Evolutionary conservation across 1,284 basidiomycete species (phyloP).

Genomic region (Malassezia equina): DNA sequence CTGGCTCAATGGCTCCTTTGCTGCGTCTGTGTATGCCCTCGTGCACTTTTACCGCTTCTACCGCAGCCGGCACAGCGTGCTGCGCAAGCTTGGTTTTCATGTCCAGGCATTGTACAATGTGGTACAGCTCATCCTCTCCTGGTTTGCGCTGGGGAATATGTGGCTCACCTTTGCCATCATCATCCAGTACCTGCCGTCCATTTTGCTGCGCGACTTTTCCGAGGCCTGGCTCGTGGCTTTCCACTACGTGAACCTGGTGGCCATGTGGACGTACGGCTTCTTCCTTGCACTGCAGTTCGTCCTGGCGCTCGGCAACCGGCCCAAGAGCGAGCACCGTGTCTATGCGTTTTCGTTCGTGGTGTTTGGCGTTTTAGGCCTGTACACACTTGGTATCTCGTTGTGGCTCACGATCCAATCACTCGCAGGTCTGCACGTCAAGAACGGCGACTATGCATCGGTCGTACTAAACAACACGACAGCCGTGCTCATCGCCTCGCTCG

Average conservation of each 20-base stretch:
- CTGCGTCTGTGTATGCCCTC: slow-evolving; percentile 79
- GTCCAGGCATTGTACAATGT: slow-evolving; percentile 84
- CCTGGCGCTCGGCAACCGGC: slow-evolving; percentile 78
- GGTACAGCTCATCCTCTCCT: slow-evolving; percentile 80
- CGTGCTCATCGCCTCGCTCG: slow-evolving; percentile 41
- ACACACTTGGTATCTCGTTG: slow-evolving; percentile 40
- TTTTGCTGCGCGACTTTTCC: slow-evolving; percentile 62
- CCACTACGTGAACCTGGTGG: slow-evolving; percentile 62
- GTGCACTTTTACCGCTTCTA: slow-evolving; percentile 88
- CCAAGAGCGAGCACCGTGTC: slow-evolving; percentile 74
- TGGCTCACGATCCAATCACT: slow-evolving; percentile 40
- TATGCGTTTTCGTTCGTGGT: slow-evolving; percentile 72
- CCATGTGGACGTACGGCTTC: slow-evolving; percentile 78
- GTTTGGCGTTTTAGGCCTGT: slow-evolving; percentile 45
- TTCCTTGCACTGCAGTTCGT: slow-evolving; percentile 81
- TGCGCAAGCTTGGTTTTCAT: slow-evolving; percentile 86
- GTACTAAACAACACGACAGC: slow-evolving; percentile 35
- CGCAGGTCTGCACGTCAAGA: slow-evolving; percentile 6
- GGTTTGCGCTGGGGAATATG: slow-evolving; percentile 82
- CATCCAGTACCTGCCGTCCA: slow-evolving; percentile 69
- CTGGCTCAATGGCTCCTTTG: slow-evolving; percentile 96
- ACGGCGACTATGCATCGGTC: slow-evolving; percentile 16
- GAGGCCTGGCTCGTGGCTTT: slow-evolving; percentile 61
- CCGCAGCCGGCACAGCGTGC: slow-evolving; percentile 67
- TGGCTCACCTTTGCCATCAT: slow-evolving; percentile 95